A percentile compares a stretch with the other conserved stretches of the same genome.
Conservation (phyloP, 192 early-diverging fungal genomes). For the Gonapodya prolifera region DNA sequence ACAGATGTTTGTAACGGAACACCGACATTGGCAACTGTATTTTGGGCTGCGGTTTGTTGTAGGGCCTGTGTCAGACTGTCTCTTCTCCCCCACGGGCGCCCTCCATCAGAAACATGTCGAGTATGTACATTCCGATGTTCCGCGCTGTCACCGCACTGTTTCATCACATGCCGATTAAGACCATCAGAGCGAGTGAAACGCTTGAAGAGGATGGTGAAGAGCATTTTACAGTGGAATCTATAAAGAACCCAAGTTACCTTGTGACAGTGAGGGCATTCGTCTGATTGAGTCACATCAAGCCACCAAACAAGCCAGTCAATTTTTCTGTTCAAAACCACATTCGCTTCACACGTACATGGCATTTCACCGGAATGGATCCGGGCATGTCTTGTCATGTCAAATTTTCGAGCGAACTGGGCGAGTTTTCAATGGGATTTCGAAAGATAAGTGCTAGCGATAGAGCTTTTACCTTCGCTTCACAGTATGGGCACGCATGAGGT, state of each 20-base stretch:
- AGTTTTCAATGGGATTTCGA: not conserved
- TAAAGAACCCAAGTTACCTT: not conserved
- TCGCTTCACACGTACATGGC: not conserved
- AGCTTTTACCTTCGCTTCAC: not conserved
- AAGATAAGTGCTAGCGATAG: too few species aligned
- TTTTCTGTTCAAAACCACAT: too few species aligned
- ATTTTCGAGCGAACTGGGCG: not conserved
- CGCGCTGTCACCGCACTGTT: not conserved
- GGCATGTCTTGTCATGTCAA: not conserved
- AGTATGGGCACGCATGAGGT: not conserved
- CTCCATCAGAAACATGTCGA: not conserved
- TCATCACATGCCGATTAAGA: not conserved
- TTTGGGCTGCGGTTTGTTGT: too few species aligned
- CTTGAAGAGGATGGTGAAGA: not conserved
- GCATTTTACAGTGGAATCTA: not conserved
- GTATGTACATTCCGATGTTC: not conserved
- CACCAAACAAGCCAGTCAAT: too few species aligned
- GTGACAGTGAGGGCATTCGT: not conserved
- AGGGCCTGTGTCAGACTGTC: too few species aligned
- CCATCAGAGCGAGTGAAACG: not conserved
- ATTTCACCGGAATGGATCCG: not conserved
- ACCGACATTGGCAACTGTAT: too few species aligned
- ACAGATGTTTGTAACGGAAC: too few species aligned
- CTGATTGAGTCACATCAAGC: too few species aligned
- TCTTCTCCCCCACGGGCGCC: not conserved